These are phyloP conservation scores for Beauveria sp. DNA, from an alignment of 2,329 filamentous ascomycete species.

Conservation along the genomic window DNA sequence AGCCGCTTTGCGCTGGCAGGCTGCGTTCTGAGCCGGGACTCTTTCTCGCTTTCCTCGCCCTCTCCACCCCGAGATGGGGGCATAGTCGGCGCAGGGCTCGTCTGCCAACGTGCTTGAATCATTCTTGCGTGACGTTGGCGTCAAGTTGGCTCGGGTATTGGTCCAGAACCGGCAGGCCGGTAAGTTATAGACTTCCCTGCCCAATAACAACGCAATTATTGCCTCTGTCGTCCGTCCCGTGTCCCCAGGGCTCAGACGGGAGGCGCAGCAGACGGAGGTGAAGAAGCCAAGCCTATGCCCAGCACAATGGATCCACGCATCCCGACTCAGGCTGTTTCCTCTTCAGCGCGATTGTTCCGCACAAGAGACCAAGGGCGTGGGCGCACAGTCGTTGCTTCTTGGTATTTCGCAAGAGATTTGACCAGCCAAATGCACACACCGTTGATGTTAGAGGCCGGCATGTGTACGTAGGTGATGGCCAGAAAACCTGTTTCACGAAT, in stretches of 20 bases:
- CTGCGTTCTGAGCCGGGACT: slow-evolving; percentile 6
- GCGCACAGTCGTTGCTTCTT: not conserved
- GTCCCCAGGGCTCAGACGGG: not conserved
- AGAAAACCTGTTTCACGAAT: not conserved
- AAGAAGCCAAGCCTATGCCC: not conserved
- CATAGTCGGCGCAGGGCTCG: not conserved
- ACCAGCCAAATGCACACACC: not conserved
- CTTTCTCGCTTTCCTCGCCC: not conserved
- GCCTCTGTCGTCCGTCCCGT: not conserved
- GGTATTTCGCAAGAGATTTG: not conserved
- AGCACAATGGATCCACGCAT: not conserved
- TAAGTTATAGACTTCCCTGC: not conserved
- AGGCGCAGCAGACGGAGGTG: not conserved
- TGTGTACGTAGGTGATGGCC: not conserved
- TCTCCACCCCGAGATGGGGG: slow-evolving; percentile 1
- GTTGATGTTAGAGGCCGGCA: not conserved
- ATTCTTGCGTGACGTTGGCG: not conserved
- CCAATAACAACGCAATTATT: not conserved
- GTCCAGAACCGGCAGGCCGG: not conserved
- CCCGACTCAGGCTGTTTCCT: not conserved
- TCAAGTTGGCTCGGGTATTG: not conserved
- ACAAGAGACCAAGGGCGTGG: not conserved
- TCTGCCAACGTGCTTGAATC: not conserved
- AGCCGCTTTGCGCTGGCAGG: not conserved
- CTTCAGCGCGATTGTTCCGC: not conserved